These are phyloP conservation scores for Rhodamnia rubescens DNA, from an alignment of 345 rosid species.

Conservation along the genomic window DNA sequence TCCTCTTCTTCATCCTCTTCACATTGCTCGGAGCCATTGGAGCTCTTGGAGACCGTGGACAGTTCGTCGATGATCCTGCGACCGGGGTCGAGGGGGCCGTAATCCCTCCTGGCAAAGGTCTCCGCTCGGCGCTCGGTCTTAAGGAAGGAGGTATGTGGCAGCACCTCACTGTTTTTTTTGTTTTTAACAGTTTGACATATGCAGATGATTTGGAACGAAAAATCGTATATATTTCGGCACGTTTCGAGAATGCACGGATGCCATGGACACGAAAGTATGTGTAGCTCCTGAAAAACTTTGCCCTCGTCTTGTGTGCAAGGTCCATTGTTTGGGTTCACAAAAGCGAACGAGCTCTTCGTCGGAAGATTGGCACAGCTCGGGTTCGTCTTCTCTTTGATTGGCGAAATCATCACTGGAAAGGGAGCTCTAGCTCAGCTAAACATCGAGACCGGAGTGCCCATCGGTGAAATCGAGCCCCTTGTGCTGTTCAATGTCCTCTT, in stretches of 20 bases:
- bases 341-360: constrained; percentile 83
- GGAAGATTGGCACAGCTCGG: constrained; percentile 97
- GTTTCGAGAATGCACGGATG: not conserved
- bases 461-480: constrained; percentile 81
- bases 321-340: constrained; percentile 91
- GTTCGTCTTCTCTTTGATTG: constrained; percentile 85
- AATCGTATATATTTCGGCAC: not conserved
- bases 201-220: not conserved
- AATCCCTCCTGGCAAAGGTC: constrained; percentile 66
- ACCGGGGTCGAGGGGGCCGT: constrained; percentile 74
- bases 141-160: constrained; percentile 61
- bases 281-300: not conserved
- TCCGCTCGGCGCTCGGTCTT: constrained; percentile 71
- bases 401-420: constrained; percentile 87
- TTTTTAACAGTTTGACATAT: not conserved
- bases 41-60: constrained; percentile 87
- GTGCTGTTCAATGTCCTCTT: constrained; percentile 80
- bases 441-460: constrained; percentile 91
- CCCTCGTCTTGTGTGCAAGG: constrained; percentile 24
- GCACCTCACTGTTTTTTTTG: not conserved
- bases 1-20: constrained; percentile 88
- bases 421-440: constrained; percentile 97
- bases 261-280: not conserved
- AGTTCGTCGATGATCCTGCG: constrained; percentile 69
- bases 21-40: constrained; percentile 95